phyloP scores from a whole-genome alignment of 2,329 filamentous ascomycete genomes.

The Penicillium aurantiogriseum region DNA sequence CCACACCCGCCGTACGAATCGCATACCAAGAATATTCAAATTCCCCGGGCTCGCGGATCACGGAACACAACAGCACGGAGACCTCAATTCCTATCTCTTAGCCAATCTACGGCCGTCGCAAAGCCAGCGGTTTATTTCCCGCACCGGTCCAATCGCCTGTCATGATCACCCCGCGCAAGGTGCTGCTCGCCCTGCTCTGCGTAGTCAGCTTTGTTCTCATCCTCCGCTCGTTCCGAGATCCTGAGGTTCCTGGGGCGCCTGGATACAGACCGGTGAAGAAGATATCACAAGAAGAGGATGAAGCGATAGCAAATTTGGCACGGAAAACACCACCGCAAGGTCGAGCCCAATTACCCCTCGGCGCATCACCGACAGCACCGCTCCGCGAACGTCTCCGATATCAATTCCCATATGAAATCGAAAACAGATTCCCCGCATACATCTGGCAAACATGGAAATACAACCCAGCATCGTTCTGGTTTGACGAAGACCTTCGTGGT shows the following conservation, averaged over 20 bases:
- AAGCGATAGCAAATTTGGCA: constrained; percentile 11
- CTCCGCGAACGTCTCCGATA: constrained; percentile 80
- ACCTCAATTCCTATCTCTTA: neutral
- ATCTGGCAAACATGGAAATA: constrained; percentile 99
- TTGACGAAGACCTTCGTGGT: constrained; percentile 70
- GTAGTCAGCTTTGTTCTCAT: constrained; percentile 69
- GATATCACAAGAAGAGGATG: constrained; percentile 22
- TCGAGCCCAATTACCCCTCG: constrained; percentile 48
- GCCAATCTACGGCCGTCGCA: constrained; percentile 5
- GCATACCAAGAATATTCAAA: neutral
- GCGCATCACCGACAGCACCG: constrained; percentile 69
- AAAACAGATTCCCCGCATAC: constrained; percentile 88
- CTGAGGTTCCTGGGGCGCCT: constrained; percentile 27
- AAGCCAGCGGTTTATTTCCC: constrained; percentile 6
- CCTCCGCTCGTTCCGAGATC: constrained; percentile 61
- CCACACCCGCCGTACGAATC: constrained; percentile 1
- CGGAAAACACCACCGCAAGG: constrained; percentile 16
- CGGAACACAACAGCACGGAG: constrained; percentile 7
- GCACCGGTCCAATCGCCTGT: constrained; percentile 12
- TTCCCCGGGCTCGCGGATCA: constrained; percentile 10
- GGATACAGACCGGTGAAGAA: constrained; percentile 27
- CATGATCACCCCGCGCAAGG: constrained; percentile 79
- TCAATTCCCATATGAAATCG: constrained; percentile 89
- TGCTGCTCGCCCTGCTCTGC: constrained; percentile 67
- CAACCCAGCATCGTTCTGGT: constrained; percentile 72